phyloP scores from a whole-genome alignment of 2,329 filamentous ascomycete species.

The Hymenoscyphus scutula region DNA sequence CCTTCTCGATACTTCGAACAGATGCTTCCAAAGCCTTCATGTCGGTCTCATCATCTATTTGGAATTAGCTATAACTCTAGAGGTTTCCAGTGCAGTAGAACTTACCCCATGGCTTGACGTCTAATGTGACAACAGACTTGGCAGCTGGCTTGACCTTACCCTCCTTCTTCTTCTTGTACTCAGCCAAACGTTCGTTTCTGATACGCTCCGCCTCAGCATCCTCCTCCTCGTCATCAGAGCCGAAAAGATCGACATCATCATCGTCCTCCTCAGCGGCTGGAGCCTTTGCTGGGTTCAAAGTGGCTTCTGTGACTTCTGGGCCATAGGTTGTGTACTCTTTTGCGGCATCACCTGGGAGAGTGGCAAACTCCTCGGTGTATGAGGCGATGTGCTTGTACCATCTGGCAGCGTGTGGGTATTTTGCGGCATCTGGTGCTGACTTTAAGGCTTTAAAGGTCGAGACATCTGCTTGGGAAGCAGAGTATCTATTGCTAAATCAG shows the following conservation, averaged over 20 bases:
- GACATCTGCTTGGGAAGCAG: slow-evolving; percentile 91
- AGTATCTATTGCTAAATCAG: slow-evolving; percentile 38
- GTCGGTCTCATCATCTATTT: slow-evolving; percentile 84
- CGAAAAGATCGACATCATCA: slow-evolving; percentile 90
- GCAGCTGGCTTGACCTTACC: slow-evolving; percentile 86
- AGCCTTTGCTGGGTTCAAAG: slow-evolving; percentile 83
- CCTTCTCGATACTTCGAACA: slow-evolving; percentile 82
- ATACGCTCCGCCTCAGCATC: slow-evolving; percentile 80
- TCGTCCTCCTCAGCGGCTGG: slow-evolving; percentile 71
- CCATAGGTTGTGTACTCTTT: slow-evolving; percentile 89
- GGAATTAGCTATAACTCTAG: slow-evolving; percentile 24
- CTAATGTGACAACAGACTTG: slow-evolving; percentile 93
- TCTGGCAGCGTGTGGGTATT: slow-evolving; percentile 90
- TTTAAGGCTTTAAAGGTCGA: slow-evolving; percentile 89
- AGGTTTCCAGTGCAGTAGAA: slow-evolving; percentile 26
- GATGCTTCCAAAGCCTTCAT: slow-evolving; percentile 77
- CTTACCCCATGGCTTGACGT: slow-evolving; percentile 99
- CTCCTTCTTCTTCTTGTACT: slow-evolving; percentile 97
- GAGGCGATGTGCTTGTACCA: slow-evolving; percentile 99
- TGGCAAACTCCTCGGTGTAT: slow-evolving; percentile 89
- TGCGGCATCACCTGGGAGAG: slow-evolving; percentile 85
- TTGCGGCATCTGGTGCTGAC: slow-evolving; percentile 70
- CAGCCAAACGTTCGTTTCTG: slow-evolving; percentile 85
- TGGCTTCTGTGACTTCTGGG: slow-evolving; percentile 73
- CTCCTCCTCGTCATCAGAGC: slow-evolving; percentile 90